Conservation (phyloP, 306 rosid genomes). For the Astragalus membranaceus region DNA sequence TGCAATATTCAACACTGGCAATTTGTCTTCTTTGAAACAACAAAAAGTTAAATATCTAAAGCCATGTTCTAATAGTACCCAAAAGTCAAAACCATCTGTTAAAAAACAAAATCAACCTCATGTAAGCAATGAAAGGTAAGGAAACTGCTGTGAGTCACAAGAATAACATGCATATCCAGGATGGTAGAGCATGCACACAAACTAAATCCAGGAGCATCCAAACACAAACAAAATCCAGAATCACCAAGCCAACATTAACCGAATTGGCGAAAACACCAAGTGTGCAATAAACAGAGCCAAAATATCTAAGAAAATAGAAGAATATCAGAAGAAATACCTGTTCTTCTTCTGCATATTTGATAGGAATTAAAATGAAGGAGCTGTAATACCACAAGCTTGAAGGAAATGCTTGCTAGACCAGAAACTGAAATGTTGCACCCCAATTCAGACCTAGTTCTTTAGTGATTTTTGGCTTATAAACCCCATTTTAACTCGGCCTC, state of each 20-base stretch:
- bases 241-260: background rate
- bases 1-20: background rate
- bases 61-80: background rate
- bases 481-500: constrained; percentile 38
- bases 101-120: background rate
- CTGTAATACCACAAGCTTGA: background rate
- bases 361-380: background rate
- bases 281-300: background rate
- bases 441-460: constrained; percentile 10
- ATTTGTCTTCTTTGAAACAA: background rate
- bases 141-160: background rate
- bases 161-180: background rate
- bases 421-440: background rate
- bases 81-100: background rate
- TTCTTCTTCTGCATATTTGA: background rate
- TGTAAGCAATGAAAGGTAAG: background rate
- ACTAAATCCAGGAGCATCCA: background rate
- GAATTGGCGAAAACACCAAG: background rate
- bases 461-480: constrained; percentile 31
- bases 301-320: background rate
- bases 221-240: background rate
- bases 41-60: background rate
- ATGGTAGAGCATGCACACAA: background rate
- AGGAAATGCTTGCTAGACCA: background rate
- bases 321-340: background rate